Evolutionary conservation across 495 filamentous ascomycete species (phyloP), one percentile per base, ranked within the genome.

Genomic region (Neohortaea acidophila): DNA sequence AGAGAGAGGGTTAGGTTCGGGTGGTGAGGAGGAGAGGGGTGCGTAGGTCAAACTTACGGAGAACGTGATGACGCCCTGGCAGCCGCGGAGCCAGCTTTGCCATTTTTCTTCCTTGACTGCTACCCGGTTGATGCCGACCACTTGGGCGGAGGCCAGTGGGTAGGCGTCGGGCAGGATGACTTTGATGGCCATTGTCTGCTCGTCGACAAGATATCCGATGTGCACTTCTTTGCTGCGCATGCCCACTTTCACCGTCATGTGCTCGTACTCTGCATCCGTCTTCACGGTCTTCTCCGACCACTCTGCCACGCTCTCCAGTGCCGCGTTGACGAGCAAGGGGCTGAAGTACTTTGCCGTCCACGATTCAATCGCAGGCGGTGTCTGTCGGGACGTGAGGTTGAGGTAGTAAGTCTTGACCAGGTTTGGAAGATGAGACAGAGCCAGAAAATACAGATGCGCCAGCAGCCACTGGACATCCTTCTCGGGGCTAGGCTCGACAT

Each of bases 41-140:
- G n/a, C n/a, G n/a, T n/a, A n/a, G n/a, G n/a, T n/a, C n/a, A 18
- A 18, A 51, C 66, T 49, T 59, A 73, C 72, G 27, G 84, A 79
- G 55, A 96, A 87, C 43, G 79, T 86, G 52, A 96, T 93, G 25
- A 86, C 81, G 3, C 84, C 85, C 47, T 92, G 82, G n/a, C 83
- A 84, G 9, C 73, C 79, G 41, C 77, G 63, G 39, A 92, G 59
- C 81, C 85, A 91, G 44, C 62, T 73, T 53, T 78, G 75, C 82
- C 91, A 99, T 53, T 85, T 89, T 59, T 75, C 74, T 52, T 94
- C 84, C 41, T 76, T 75, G 18, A 94, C 77, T 3, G 81, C 81
- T 3, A 96, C 85, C 8, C 86, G 74, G 47, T 78, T 85, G 23
- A 80, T 60, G 15, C 81, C 74, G 10, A 73, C 63, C 3, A 94